phyloP scores from a whole-genome alignment of 2,329 filamentous ascomycete species.

The Didymella arachidicola region DNA sequence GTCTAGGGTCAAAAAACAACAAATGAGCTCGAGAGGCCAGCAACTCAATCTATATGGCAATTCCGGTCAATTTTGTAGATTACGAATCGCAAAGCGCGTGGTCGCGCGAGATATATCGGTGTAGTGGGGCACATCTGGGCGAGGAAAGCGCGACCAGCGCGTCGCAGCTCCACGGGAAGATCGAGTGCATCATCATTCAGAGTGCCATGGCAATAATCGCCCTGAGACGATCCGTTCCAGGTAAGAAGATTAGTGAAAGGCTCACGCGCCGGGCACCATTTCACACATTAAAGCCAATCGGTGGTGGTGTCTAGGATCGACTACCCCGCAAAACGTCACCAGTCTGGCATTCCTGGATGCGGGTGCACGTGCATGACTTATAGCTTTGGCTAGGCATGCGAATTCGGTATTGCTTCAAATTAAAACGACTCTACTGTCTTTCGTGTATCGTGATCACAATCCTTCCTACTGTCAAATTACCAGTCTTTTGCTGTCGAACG shows the following conservation, averaged over 20 bases:
- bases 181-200: conserved; percentile 27
- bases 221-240: conserved; percentile 10
- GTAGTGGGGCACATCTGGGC: conserved; percentile 22
- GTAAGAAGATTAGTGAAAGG: conserved; percentile 12
- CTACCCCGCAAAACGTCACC: conserved; percentile 23
- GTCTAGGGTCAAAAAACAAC: background rate
- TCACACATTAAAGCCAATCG: conserved; percentile 9
- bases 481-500: background rate
- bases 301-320: background rate
- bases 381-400: background rate
- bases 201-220: conserved; percentile 9
- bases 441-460: background rate
- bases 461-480: background rate
- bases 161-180: conserved; percentile 10
- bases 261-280: conserved; percentile 13
- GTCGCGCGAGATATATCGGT: conserved; percentile 13
- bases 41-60: background rate
- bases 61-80: background rate
- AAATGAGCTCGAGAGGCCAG: background rate
- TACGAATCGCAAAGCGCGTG: conserved; percentile 2
- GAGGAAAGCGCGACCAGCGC: conserved; percentile 16
- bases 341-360: conserved; percentile 14
- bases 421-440: background rate
- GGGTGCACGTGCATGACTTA: conserved; percentile 4
- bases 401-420: background rate